These are phyloP conservation scores for Puccinia triticina DNA, from an alignment of 1,284 basidiomycete species.

Conservation along the genomic window DNA sequence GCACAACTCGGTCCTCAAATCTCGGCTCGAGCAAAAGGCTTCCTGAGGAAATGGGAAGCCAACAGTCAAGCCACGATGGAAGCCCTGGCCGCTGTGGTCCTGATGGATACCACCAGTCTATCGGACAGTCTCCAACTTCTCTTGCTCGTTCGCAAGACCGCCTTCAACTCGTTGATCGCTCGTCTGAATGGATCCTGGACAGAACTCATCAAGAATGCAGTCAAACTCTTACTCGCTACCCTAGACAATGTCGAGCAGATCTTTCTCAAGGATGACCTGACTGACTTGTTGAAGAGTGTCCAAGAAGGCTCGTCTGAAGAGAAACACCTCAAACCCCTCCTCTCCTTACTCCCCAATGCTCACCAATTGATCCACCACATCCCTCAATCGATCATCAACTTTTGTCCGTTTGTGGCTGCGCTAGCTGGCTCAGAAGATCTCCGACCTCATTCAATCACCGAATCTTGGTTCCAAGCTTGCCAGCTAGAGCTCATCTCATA, in stretches of 20 bases:
- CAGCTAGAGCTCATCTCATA: conserved; percentile 12
- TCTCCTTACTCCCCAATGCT: conserved; percentile 43
- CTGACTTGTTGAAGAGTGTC: not conserved
- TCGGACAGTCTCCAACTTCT: conserved; percentile 31
- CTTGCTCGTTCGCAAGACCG: conserved; percentile 21
- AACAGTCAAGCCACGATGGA: conserved; percentile 5
- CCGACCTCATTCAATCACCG: conserved; percentile 11
- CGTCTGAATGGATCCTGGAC: conserved; percentile 26
- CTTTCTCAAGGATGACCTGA: conserved; percentile 16
- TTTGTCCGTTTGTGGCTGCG: conserved; percentile 33
- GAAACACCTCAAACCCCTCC: conserved; percentile 28
- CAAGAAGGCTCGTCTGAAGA: conserved; percentile 23
- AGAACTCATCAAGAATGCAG: conserved; percentile 19
- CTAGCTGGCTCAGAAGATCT: not conserved
- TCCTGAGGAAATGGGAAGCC: conserved; percentile 15
- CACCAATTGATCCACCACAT: conserved; percentile 33
- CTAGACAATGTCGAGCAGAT: conserved; percentile 17
- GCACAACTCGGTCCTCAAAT: conserved; percentile 45
- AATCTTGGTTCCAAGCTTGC: conserved; percentile 14
- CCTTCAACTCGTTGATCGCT: conserved; percentile 20
- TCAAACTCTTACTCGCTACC: conserved; percentile 22
- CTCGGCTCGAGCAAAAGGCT: conserved; percentile 20
- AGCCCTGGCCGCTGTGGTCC: conserved; percentile 29
- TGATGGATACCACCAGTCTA: conserved; percentile 32
- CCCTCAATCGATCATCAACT: conserved; percentile 27